These are phyloP conservation scores for Chlorophyllum brunneum DNA, from an alignment of 768 basidiomycete genomes.

Conservation along the genomic window DNA sequence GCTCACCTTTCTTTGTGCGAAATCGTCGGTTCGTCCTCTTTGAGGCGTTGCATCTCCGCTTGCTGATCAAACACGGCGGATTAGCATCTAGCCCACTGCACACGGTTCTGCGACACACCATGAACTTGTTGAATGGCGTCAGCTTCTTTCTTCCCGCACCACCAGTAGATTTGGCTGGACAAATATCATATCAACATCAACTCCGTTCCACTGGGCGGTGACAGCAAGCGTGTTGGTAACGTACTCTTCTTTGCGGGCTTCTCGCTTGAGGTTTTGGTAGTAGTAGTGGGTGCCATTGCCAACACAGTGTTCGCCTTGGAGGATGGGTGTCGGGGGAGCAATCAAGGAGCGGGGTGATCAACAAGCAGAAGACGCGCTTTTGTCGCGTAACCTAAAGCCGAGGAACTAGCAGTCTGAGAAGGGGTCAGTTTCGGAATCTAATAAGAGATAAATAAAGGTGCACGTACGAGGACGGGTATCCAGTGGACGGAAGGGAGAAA, in stretches of 20 bases:
- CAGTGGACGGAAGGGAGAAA: conserved; percentile 27
- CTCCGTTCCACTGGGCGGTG: conserved; percentile 10
- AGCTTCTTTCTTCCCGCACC: conserved; percentile 57
- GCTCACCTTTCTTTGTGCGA: conserved; percentile 69
- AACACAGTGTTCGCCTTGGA: conserved; percentile 2
- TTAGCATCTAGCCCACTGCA: conserved; percentile 8
- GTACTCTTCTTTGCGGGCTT: conserved; percentile 57
- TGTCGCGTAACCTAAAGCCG: conserved; percentile 17
- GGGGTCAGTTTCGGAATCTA: conserved; percentile 10
- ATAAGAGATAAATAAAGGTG: conserved; percentile 7
- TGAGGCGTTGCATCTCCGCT: conserved; percentile 74
- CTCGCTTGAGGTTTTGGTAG: conserved; percentile 36
- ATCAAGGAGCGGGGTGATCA: conserved; percentile 3
- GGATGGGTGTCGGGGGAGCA: conserved; percentile 6
- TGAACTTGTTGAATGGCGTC: conserved; percentile 75
- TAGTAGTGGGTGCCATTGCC: conserved; percentile 42
- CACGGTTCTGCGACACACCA: conserved; percentile 31
- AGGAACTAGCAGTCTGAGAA: conserved; percentile 11
- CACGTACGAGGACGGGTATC: conserved; percentile 12
- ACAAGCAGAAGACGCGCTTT: conserved; percentile 21
- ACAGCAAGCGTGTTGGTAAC: conserved; percentile 19
- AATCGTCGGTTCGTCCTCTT: conserved; percentile 70
- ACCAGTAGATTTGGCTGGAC: conserved; percentile 47
- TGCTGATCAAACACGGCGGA: conserved; percentile 40
- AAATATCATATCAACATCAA: conserved; percentile 18